phyloP scores from a whole-genome alignment of 2,329 filamentous ascomycete genomes.

The Fusarium nelsonii region DNA sequence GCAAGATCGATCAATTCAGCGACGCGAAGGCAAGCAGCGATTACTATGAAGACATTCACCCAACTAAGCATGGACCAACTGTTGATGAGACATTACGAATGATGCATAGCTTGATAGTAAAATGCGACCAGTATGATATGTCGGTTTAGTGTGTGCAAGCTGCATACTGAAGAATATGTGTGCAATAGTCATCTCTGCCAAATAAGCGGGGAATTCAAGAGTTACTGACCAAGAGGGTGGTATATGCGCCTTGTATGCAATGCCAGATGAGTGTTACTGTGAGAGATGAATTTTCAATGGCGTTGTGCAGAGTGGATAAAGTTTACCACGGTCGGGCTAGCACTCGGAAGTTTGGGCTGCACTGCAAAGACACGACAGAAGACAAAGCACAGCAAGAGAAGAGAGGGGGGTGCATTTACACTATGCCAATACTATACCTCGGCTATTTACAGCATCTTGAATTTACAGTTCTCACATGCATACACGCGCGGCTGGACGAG shows the following conservation, averaged over 20 bases:
- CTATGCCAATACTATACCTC: constrained; percentile 4
- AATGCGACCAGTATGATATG: constrained; percentile 21
- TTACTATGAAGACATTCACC: constrained; percentile 28
- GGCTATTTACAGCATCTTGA: constrained; percentile 15
- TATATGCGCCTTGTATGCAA: neutral
- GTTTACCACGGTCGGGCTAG: neutral
- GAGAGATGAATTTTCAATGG: too few relatives aligned
- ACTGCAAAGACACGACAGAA: neutral
- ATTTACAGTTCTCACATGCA: constrained; percentile 38
- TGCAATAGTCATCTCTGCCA: neutral
- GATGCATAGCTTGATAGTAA: constrained; percentile 20
- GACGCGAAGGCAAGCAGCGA: constrained; percentile 5
- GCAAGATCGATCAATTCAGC: constrained; percentile 13
- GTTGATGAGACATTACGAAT: constrained; percentile 4
- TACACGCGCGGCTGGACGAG: constrained; percentile 40
- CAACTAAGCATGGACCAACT: constrained; percentile 17
- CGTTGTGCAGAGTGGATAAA: neutral
- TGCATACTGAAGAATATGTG: neutral
- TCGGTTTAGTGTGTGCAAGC: constrained; percentile 9
- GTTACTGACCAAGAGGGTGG: neutral
- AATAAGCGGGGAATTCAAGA: neutral
- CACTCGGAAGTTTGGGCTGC: neutral
- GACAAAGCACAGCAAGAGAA: neutral
- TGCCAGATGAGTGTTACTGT: neutral
- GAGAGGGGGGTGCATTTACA: neutral